Base-by-base conservation (phyloP, 495 filamentous ascomycete species). In the Neurospora sp. region DNA sequence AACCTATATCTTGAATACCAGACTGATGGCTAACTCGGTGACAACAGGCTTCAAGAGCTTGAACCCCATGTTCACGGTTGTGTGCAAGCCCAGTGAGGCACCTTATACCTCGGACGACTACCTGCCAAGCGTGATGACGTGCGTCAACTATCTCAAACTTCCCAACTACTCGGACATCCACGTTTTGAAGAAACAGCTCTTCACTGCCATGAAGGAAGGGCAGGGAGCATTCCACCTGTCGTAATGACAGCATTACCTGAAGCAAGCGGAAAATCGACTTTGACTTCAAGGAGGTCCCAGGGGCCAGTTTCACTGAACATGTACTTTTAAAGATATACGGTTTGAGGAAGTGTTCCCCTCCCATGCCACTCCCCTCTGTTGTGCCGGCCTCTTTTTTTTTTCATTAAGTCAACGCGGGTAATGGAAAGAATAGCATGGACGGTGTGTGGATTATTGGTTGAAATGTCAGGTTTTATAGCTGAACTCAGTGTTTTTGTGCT, bases 151-250 rank as follows among this genome's bases (percentile, higher is more conserved):
- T 80, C 91, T 99, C 76, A 99, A 99, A 82, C 86, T 99, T 78
- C 96, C 96, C 27, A 94, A 99, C 82, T 99, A 99, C 83, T 95
- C 90, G 77, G 88, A 83, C 77, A 82, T 97, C 74, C 88, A 93
- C 18, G 87, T 92, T 44, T 88, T 99, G 79, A 89, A 86, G 72
- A 86, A 90, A 76, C 90, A 91, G 79, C 84, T 99, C 40, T 89
- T 89, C 59, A 90, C 92, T 70, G 96, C 96, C 48, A 97, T 97
- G 77, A 92, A 90, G 81, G 96, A 99, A 84, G 96, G 96, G n/a
- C 96, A 98, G 80, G 96, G 96, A 20, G 96, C 96, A 71, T 99
- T 99, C 88, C 96, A 98, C 82, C 86, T 99, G 72, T 98, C 96
- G 46, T 99, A 82, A 82, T 74, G 38, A 27, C 31, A 40, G 10